A percentile compares a stretch with the other conserved stretches of the same genome.
Conservation (phyloP, 495 filamentous ascomycete genomes). For the Penicillium chermesinum region DNA sequence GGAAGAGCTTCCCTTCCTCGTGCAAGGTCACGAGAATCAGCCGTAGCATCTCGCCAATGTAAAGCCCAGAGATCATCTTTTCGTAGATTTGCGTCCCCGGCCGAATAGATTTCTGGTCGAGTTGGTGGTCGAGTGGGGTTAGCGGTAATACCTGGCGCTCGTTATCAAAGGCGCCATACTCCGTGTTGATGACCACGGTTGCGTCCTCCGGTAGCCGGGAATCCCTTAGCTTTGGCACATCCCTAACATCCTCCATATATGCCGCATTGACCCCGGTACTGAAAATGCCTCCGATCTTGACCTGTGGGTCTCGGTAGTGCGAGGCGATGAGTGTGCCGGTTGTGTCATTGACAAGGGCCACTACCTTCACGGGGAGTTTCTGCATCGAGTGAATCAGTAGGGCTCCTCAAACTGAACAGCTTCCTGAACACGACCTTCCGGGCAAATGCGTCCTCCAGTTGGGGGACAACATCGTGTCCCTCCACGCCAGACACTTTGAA, state of each 20-base stretch:
- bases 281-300: slow-evolving; percentile 92
- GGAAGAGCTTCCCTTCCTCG: slow-evolving; percentile 28
- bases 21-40: slow-evolving; percentile 35
- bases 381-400: slow-evolving; percentile 19
- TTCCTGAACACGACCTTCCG: slow-evolving; percentile 49
- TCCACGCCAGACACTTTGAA: slow-evolving; percentile 91
- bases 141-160: slow-evolving; percentile 73
- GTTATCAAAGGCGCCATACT: slow-evolving; percentile 96
- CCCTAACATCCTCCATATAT: slow-evolving; percentile 83
- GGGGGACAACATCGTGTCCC: slow-evolving; percentile 81
- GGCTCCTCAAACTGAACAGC: not conserved
- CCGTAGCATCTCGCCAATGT: slow-evolving; percentile 44
- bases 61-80: slow-evolving; percentile 46
- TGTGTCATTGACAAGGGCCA: slow-evolving; percentile 90
- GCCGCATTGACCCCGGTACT: slow-evolving; percentile 95
- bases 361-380: slow-evolving; percentile 78
- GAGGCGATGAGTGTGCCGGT: slow-evolving; percentile 92
- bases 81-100: slow-evolving; percentile 45
- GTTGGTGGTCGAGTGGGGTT: slow-evolving; percentile 29
- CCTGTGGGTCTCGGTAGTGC: slow-evolving; percentile 74
- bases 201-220: slow-evolving; percentile 73
- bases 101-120: slow-evolving; percentile 36
- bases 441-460: slow-evolving; percentile 76
- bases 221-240: slow-evolving; percentile 79
- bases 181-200: slow-evolving; percentile 93